phyloP scores from a whole-genome alignment of 768 basidiomycete genomes.

The Pisolithus marmoratus region DNA sequence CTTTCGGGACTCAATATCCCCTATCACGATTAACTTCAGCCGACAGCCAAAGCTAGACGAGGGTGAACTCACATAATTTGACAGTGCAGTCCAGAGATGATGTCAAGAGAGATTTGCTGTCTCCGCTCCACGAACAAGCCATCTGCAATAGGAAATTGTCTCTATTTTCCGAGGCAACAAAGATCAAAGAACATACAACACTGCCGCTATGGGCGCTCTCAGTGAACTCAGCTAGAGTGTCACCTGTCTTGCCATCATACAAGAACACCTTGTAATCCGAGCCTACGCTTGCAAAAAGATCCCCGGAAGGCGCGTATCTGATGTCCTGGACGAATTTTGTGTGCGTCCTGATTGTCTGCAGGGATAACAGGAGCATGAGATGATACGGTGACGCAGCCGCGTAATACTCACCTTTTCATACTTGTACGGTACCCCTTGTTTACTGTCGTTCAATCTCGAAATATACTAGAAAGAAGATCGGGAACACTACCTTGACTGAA shows the following conservation, averaged over 20 bases:
- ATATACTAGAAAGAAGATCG: background rate
- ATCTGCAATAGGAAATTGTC: constrained; percentile 34
- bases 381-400: background rate
- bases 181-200: constrained; percentile 46
- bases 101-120: constrained; percentile 69
- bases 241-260: constrained; percentile 87
- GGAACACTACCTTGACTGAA: constrained; percentile 65
- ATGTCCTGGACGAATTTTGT: constrained; percentile 92
- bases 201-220: constrained; percentile 69
- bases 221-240: constrained; percentile 62
- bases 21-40: constrained; percentile 29
- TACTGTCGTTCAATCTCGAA: background rate
- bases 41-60: background rate
- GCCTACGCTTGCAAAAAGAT: constrained; percentile 82
- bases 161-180: background rate
- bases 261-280: constrained; percentile 84
- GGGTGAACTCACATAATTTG: constrained; percentile 62
- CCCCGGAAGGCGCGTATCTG: constrained; percentile 74
- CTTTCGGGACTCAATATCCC: constrained; percentile 77
- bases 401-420: constrained; percentile 60
- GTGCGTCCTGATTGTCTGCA: constrained; percentile 78
- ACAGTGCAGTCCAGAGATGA: constrained; percentile 85
- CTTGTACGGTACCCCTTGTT: constrained; percentile 76
- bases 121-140: constrained; percentile 75
- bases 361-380: background rate